Evolutionary conservation across 2,329 filamentous ascomycete genomes (phyloP).

Genomic region (Botrytis byssoidea): DNA sequence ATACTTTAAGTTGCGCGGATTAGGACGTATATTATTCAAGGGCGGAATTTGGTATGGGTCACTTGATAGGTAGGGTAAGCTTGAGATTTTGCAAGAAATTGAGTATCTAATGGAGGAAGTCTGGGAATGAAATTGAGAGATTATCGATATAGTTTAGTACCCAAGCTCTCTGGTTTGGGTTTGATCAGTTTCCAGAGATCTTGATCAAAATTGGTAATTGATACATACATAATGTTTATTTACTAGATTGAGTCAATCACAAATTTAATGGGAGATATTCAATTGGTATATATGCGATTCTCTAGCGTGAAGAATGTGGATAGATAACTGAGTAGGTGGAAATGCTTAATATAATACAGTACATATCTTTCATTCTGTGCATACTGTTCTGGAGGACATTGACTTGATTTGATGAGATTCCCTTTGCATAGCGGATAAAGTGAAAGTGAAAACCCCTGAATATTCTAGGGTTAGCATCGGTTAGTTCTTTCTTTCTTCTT

Average conservation of each 20-base stretch:
- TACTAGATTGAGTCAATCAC: not conserved
- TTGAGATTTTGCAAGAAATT: not conserved
- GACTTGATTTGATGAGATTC: not conserved
- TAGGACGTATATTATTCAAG: not conserved
- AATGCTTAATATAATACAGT: not conserved
- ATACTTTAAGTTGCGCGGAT: not conserved
- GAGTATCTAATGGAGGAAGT: not conserved
- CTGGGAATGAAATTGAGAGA: not conserved
- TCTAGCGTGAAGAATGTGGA: not conserved
- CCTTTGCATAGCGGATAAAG: no score
- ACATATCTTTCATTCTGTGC: not conserved
- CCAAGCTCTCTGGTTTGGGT: not conserved
- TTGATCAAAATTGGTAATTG: not conserved
- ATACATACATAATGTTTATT: not conserved
- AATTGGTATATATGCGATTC: not conserved
- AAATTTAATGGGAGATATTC: not conserved
- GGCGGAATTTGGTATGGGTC: not conserved
- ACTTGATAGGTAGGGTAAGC: not conserved
- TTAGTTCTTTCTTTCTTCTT: not conserved
- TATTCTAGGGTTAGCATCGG: accelerated
- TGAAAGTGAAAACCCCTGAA: not conserved
- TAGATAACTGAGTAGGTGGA: not conserved
- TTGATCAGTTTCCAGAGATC: not conserved
- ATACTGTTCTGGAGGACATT: not conserved
- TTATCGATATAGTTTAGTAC: not conserved